A percentile compares a stretch with the other conserved stretches of the same genome.
phyloP scores from a whole-genome alignment of 352 stramenopile genomes.

The Aphanomyces astaci region DNA sequence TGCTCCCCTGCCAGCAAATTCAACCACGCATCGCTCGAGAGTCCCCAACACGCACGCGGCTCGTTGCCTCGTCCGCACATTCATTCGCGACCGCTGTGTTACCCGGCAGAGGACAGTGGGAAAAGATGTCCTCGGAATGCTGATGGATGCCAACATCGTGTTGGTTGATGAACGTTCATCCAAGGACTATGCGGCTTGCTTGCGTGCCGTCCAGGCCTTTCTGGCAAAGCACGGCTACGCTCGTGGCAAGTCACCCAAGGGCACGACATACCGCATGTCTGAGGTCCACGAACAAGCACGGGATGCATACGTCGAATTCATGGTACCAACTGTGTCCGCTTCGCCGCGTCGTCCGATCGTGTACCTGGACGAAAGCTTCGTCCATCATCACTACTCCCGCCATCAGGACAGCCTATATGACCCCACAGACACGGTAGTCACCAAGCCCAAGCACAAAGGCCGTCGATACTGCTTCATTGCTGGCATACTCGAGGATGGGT shows the following conservation, averaged over 20 bases:
- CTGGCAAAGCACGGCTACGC: neutral
- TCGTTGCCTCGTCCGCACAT: neutral
- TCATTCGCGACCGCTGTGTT: neutral
- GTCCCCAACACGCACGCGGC: neutral
- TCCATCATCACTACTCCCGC: slow-evolving; percentile 1
- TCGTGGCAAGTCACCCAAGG: neutral
- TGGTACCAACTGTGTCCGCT: neutral
- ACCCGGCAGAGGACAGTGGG: neutral
- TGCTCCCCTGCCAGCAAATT: neutral
- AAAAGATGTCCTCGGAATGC: neutral
- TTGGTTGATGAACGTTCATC: neutral
- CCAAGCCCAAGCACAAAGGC: neutral
- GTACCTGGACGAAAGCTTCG: neutral
- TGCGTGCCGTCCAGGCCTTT: neutral
- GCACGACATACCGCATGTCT: neutral
- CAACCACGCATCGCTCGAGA: neutral
- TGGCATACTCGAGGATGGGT: neutral
- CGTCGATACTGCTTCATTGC: neutral
- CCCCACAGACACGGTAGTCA: neutral
- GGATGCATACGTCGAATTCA: neutral
- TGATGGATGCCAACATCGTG: neutral
- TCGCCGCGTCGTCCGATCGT: neutral
- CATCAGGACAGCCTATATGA: neutral
- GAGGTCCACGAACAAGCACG: neutral
- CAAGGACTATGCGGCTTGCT: neutral